Conservation (phyloP, 2,329 filamentous ascomycete genomes). For the Microdochium trichocladiopsis region DNA sequence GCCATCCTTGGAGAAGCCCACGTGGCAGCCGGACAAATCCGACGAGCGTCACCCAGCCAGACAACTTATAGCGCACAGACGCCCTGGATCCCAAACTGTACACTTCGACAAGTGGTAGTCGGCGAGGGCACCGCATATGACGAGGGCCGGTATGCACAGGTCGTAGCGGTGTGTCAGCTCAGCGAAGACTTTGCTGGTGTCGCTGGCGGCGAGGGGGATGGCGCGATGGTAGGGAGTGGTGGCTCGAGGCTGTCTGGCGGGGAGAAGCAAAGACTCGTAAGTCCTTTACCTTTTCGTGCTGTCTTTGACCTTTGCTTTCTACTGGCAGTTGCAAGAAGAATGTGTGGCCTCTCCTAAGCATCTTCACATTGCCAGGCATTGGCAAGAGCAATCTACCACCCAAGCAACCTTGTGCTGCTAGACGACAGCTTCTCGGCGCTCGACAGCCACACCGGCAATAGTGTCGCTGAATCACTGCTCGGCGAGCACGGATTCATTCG, state of each 20-base stretch:
- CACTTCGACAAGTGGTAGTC: conserved; percentile 16
- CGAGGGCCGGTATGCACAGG: conserved; percentile 16
- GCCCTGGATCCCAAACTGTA: conserved; percentile 12
- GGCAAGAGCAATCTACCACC: conserved; percentile 37
- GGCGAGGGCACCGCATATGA: conserved; percentile 15
- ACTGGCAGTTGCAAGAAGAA: no score
- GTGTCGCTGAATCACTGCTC: conserved; percentile 33
- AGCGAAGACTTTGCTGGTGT: conserved; percentile 23
- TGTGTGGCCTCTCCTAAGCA: no score
- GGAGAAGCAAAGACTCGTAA: conserved; percentile 32
- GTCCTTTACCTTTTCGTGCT: conserved; percentile 5
- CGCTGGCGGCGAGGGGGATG: conserved; percentile 21
- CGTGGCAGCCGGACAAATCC: neutral
- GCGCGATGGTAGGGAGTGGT: conserved; percentile 29
- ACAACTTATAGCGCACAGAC: conserved; percentile 4
- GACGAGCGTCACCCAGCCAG: neutral
- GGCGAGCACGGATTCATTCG: conserved; percentile 31
- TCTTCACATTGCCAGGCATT: no score
- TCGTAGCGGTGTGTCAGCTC: conserved; percentile 24
- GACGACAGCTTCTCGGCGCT: conserved; percentile 40
- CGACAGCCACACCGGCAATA: conserved; percentile 32
- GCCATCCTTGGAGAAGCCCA: conserved; percentile 10
- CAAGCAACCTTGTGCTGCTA: conserved; percentile 29
- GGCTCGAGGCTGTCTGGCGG: conserved; percentile 36
- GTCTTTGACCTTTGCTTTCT: no score